Percentiles rank a stretch among this genome's conserved stretches.
Conservation (phyloP, 805 yeast genomes). For the Candida khao-thaluensis region DNA sequence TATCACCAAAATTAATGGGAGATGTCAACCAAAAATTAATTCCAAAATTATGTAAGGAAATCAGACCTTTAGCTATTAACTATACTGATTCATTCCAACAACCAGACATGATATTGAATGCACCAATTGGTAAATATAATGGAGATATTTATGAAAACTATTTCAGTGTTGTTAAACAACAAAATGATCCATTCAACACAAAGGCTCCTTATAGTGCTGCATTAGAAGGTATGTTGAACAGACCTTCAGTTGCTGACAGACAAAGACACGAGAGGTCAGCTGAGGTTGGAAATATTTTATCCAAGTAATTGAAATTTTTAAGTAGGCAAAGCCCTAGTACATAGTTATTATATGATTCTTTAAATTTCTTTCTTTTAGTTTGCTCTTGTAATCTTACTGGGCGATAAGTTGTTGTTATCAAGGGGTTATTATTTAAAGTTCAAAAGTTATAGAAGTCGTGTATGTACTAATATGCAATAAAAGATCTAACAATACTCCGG, state of each 20-base stretch:
- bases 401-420: too few relatives aligned
- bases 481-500: too few relatives aligned
- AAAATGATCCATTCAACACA: constrained; percentile 32
- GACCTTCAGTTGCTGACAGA: constrained; percentile 35
- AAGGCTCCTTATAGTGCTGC: constrained; percentile 43
- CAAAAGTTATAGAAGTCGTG: too few relatives aligned
- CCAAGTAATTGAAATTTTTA: too few relatives aligned
- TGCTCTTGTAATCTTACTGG: too few relatives aligned
- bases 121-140: constrained; percentile 42
- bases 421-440: too few relatives aligned
- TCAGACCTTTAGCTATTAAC: constrained; percentile 42
- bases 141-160: constrained; percentile 47
- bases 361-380: too few relatives aligned
- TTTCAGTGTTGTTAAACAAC: constrained; percentile 33
- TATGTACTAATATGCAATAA: too few relatives aligned
- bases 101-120: constrained; percentile 43
- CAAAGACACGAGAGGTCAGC: constrained; percentile 37
- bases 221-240: constrained; percentile 41
- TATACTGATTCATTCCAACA: constrained; percentile 45
- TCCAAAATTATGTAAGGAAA: constrained; percentile 31
- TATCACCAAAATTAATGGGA: constrained; percentile 29
- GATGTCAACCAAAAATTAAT: constrained; percentile 25
- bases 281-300: constrained; percentile 32
- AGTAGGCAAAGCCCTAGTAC: too few relatives aligned
- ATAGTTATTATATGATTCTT: too few relatives aligned